Evolutionary conservation across 257 asterid genomes (phyloP), one percentile per base, ranked within the genome.

Genomic region (Coffea eugenioides): DNA sequence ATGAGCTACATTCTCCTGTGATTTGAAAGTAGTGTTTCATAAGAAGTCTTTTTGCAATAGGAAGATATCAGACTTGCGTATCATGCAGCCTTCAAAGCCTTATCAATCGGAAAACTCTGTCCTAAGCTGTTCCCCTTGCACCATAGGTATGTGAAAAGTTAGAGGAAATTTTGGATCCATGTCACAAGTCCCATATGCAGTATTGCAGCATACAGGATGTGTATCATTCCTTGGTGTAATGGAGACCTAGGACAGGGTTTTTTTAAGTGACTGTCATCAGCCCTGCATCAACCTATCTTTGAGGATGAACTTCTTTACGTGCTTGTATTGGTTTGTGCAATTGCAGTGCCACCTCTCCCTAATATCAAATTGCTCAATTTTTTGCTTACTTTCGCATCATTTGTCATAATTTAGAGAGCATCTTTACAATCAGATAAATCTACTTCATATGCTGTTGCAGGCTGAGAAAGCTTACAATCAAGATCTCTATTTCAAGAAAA

Each of bases 381-480:
- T 14, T 2, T 75, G 71, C 67, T 39, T 46, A 31, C 69, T 66
- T 6, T 74, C 18, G 64, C 41, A 71, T 34, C 25, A 21, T 1
- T 69, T 13, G 51, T 45, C 39, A 51, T 65, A 52, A 25, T 68
- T 67, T 39, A 3, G 62, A 31, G 14, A 51, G 72, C 27, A 73
- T 48, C 27, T 34, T 49, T 65, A 21, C 31, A 36, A 45, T 45
- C 18, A 74, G 43, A 36, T 20, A 49, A 14, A 27, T 69, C 76
- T 45, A 54, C 34, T 80, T 46, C 25, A 56, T 61, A 21, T 70
- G 46, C 46, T 80, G 67, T 59, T 75, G 82, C 91, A 94, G 98
- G 95, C 97, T 0, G 97, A 94, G 87, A 93, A 90, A 85, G 97
- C 90, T 76, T 93, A 89, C 87, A 93, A 93, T 84, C 99, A 95